Percentiles rank a stretch among this genome's conserved stretches.
Evolutionary conservation across 192 early-diverging fungal genomes (phyloP).

Genomic region (Gorgonomyces haynaldii): DNA sequence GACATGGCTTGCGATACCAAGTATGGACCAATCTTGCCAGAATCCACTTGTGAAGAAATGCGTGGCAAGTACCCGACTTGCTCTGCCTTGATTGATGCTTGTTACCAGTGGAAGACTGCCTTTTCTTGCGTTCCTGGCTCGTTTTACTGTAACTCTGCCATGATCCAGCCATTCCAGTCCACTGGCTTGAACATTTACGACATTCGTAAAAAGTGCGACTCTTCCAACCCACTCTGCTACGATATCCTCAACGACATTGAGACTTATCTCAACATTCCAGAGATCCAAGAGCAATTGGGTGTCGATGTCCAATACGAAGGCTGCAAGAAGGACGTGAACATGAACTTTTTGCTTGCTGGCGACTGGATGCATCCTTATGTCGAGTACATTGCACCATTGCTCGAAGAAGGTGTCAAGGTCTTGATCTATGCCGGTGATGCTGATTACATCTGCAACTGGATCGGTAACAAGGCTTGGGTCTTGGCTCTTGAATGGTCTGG

Average conservation of each 20-base stretch:
- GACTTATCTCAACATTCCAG: conserved; percentile 32
- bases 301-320: conserved; percentile 31
- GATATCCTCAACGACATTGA: conserved; percentile 25
- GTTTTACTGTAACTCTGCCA: conserved; percentile 65
- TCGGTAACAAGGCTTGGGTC: conserved; percentile 28
- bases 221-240: conserved; percentile 69
- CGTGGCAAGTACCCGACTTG: conserved; percentile 52
- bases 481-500: conserved; percentile 40
- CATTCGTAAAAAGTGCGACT: conserved; percentile 75
- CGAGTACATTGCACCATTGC: conserved; percentile 14
- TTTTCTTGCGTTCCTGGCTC: conserved; percentile 66
- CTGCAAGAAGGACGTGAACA: conserved; percentile 38
- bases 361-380: conserved; percentile 34
- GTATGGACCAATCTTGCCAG: conserved; percentile 52
- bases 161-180: conserved; percentile 57
- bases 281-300: conserved; percentile 41
- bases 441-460: conserved; percentile 37
- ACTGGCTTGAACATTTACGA: conserved; percentile 88
- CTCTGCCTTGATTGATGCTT: conserved; percentile 49
- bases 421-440: conserved; percentile 40
- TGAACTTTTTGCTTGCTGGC: conserved; percentile 24
- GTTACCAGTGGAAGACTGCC: conserved; percentile 60
- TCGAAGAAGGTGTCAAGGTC: conserved; percentile 26
- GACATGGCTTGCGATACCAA: conserved; percentile 21
- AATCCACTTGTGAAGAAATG: conserved; percentile 58